phyloP scores from a whole-genome alignment of 1,284 basidiomycete species.

The Apiotrichum montevideense region DNA sequence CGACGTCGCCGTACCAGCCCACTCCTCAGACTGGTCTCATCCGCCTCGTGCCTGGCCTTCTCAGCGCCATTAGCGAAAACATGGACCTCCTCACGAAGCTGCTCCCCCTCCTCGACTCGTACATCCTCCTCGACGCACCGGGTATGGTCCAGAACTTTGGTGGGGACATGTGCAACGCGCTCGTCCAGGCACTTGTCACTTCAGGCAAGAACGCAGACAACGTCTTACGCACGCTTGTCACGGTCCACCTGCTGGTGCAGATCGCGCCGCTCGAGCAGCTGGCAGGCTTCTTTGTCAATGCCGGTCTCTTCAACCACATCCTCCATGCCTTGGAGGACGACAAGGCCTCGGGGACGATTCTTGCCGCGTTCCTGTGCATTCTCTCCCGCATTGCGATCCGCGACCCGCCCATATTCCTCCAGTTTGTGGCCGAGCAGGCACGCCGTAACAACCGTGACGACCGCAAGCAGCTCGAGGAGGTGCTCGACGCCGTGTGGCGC shows the following conservation, averaged over 20 bases:
- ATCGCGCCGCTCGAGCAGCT: slow-evolving; percentile 28
- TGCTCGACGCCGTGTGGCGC: slow-evolving; percentile 46
- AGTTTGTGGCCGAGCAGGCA: slow-evolving; percentile 36
- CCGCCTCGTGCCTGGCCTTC: slow-evolving; percentile 61
- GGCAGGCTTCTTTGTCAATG: slow-evolving; percentile 32
- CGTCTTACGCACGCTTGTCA: slow-evolving; percentile 27
- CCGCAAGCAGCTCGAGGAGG: slow-evolving; percentile 37
- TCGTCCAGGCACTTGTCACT: slow-evolving; percentile 27
- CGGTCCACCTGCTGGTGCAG: slow-evolving; percentile 32
- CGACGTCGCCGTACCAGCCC: slow-evolving; percentile 53
- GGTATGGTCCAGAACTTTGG: slow-evolving; percentile 52
- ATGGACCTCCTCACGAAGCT: slow-evolving; percentile 68
- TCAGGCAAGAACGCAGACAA: slow-evolving; percentile 27
- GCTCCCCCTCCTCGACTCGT: slow-evolving; percentile 68
- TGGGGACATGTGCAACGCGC: slow-evolving; percentile 24
- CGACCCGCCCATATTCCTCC: slow-evolving; percentile 38
- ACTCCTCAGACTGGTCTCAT: slow-evolving; percentile 51
- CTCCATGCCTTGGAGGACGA: slow-evolving; percentile 43
- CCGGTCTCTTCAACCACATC: slow-evolving; percentile 41
- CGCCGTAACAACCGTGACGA: slow-evolving; percentile 22
- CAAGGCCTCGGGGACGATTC: slow-evolving; percentile 41
- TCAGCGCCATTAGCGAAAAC: slow-evolving; percentile 61
- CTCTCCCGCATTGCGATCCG: slow-evolving; percentile 39
- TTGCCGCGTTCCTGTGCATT: slow-evolving; percentile 41
- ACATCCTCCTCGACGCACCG: slow-evolving; percentile 65